Evolutionary conservation across 75 land plant species (phyloP), one percentile per base, ranked within the genome.

Genomic region (Larix kaempferi): DNA sequence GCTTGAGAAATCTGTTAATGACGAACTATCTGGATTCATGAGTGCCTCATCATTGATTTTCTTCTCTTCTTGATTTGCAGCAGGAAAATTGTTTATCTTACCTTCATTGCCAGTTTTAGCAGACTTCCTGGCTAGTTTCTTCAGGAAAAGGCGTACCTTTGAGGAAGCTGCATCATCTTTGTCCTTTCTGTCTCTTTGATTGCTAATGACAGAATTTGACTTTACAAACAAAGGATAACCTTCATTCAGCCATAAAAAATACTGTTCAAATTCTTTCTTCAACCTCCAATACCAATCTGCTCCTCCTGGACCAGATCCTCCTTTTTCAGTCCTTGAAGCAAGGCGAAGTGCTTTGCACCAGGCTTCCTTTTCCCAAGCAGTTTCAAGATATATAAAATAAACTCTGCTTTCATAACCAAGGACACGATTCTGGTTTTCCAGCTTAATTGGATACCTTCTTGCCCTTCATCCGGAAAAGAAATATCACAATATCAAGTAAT

Each of bases 331-430:
- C 73, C 75, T 83, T 15, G 95, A 88, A 79, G 98, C 93, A 57
- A 90, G 84, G 33, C 98, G 93, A n/a, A 97, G 98, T 17, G 91
- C 92, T 76, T 88, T 92, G 81, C 98, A 97, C 99, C 98, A 97
- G 22, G 92, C 84, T 73, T 97, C 99, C 84, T 97, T 97, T 81
- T 97, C 98, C 90, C 91, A 97, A 63, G 92, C 87, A 67, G 98
- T 94, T 62, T 97, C 95, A 71, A 90, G 79, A 79, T 92, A 97
- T 56, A 97, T 56, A 35, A 89, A 93, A 56, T 87, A 78, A 19
- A 74, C 73, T 61, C 79, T 88, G 75, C 88, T 86, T 77, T 82
- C 86, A 23, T 80, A 75, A 72, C 84, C 85, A 56, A 97, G 27
- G 0, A 61, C 71, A 25, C 84, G 88, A 13, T 64, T 74, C 60